Evolutionary conservation across 2,329 filamentous ascomycete genomes (phyloP), one percentile per base, ranked within the genome.

Genomic region (Blumeriella jaapii): DNA sequence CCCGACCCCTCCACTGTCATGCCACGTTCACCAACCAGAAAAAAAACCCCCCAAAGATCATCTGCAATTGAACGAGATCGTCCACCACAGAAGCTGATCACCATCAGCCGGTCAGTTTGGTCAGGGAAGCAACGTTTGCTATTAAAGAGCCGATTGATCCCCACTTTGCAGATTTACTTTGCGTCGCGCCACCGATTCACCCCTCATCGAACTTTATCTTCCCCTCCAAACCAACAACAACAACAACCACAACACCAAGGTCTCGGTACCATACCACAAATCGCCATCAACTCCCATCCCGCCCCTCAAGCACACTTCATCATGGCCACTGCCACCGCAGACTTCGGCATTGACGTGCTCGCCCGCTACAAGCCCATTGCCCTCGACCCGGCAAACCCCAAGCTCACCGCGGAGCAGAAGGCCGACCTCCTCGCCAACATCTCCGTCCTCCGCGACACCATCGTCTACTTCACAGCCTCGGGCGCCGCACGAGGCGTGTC

Each of bases 391-490:
- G 48, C 50, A 26, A 57, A 52, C 35, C 29, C 53, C 2, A 54
- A 53, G 41, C 53, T 61, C n/a, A 50, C 55, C 1, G 40, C 44
- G 2, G 41, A 59, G 27, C 57, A 60, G 41, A 60, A 56, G 41
- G 44, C 48, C 18, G 56, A 60, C 39, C 55, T 61, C 6, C 45
- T 53, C 20, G 46, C 55, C 38, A 61, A 61, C 37, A 60, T 61
- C 37, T 49, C 53, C 29, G 35, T 61, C 34, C 56, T 61, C 42
- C 45, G 58, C 35, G 58, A 61, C 50, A 56, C 58, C 18, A 57
- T 61, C 18, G 47, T 61, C 34, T 56, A 56, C 2, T 61, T 61
- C 42, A 61, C 58, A 14, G 54, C 58, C 1, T 57, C 58, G 0
- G 58, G 58, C 19, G 46, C 58, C 5, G 58, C 58, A 17, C 52